Percentiles rank a stretch among this genome's conserved stretches.
These are phyloP conservation scores for Curvularia spicifera DNA, from an alignment of 2,329 filamentous ascomycete genomes.

Conservation along the genomic window DNA sequence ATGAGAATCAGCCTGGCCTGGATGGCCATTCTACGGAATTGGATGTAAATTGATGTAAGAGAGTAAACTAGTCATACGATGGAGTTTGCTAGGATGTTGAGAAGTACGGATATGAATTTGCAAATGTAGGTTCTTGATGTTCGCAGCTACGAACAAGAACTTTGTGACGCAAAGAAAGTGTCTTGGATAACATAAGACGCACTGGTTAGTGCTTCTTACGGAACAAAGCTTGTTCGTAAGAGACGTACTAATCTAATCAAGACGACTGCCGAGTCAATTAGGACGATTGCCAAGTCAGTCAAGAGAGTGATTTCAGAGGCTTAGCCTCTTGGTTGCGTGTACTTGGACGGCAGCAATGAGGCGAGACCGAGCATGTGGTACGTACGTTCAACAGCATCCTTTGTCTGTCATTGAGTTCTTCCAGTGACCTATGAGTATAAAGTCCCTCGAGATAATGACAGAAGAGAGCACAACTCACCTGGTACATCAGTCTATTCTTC, in stretches of 20 bases:
- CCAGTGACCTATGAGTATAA: not conserved
- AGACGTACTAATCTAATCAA: too few relatives aligned
- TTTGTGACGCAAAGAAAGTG: not conserved
- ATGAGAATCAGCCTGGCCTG: not conserved
- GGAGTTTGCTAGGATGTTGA: too few relatives aligned
- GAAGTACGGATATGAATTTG: too few relatives aligned
- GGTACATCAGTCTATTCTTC: not conserved
- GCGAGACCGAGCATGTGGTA: not conserved
- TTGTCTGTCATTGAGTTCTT: not conserved
- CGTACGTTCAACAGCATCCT: not conserved
- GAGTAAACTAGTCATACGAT: too few relatives aligned
- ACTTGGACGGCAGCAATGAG: not conserved
- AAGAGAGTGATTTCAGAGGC: not conserved
- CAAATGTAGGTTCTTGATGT: too few relatives aligned
- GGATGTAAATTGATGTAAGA: too few relatives aligned
- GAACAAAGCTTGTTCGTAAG: not conserved
- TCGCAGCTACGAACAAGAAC: too few relatives aligned
- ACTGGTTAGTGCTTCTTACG: too few relatives aligned
- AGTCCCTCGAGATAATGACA: not conserved
- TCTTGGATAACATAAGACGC: not conserved
- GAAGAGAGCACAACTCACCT: not conserved
- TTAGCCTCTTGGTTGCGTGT: constrained; percentile 4
- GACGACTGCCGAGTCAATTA: not conserved
- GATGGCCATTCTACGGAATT: too few relatives aligned
- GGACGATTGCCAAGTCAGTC: not conserved